Conservation (phyloP, 2,329 filamentous ascomycete genomes). For the Fusarium sp. region DNA sequence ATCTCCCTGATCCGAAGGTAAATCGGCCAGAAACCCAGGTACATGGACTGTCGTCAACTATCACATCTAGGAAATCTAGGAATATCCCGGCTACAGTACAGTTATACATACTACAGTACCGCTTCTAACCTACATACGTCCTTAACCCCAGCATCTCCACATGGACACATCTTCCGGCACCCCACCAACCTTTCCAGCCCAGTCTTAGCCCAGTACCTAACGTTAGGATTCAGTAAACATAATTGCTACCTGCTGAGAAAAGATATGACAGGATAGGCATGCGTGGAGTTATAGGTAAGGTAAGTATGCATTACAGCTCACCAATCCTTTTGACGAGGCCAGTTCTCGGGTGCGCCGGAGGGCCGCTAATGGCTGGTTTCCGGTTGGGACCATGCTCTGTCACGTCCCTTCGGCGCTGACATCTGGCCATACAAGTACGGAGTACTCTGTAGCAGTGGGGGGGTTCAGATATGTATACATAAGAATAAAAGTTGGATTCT, state of each 20-base stretch:
- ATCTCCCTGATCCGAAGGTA: neutral
- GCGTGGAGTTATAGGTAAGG: neutral
- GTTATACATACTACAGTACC: neutral
- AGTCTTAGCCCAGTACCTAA: neutral
- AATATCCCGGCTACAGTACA: neutral
- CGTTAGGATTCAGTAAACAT: neutral
- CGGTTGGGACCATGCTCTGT: no score
- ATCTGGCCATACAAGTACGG: no score
- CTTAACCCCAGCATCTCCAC: neutral
- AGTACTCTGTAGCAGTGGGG: neutral
- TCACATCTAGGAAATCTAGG: neutral
- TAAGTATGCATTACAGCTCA: neutral
- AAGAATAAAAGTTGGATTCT: neutral
- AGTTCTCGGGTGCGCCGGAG: neutral
- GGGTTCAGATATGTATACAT: neutral
- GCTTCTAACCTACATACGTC: neutral
- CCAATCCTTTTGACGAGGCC: neutral
- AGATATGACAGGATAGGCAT: neutral
- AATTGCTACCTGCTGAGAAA: neutral
- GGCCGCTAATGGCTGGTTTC: neutral
- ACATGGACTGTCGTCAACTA: conserved; percentile 23
- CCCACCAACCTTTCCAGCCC: conserved; percentile 15
- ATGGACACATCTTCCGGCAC: conserved; percentile 19
- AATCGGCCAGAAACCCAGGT: conserved; percentile 16
- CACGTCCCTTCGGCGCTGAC: no score